Base-by-base conservation (phyloP, 2,329 filamentous ascomycete genomes). In the Capronia americana region DNA sequence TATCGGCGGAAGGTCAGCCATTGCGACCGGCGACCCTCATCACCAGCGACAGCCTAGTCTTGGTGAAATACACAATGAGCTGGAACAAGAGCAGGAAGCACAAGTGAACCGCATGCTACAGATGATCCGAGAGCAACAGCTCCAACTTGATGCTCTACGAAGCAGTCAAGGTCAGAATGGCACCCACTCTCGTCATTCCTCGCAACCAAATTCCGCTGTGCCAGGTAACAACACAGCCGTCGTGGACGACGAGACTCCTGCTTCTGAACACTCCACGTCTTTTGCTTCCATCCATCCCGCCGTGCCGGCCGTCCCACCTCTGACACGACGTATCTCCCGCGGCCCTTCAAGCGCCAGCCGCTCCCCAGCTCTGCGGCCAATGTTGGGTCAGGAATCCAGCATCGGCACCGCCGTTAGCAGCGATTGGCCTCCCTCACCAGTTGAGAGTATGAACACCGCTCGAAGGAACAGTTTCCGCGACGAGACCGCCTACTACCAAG, bases 81-180 rank as follows among this genome's bases (percentile, higher is more conserved):
- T 84, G 53, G 82, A 84, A 69, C 80, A 83, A 70, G 82, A 84
- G 69, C 82, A 84, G 69, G 82, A 84, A 73, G 81, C 80, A 17
- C 82, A 83, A 76, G 82, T 84, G 73, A 84, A 83, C 66, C 80
- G 82, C 54, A 77, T 84, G n/a, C 74, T 84, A 32, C 79, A 79
- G 64, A 81, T 82, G 78, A 84, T 84, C 61, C 78, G 81, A 60
- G 77, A 75, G 60, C 81, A 83, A 66, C 82, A 84, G 71, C 69
- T 74, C 12, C 81, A 83, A 67, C 73, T 83, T 8, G 78, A 82
- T 41, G 74, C 76, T 41, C 68, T 78, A 24, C 74, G 75, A 57
- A 75, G 76, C 57, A 74, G 76, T 38, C 78, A 80, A 63, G 14
- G 23, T n/a, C 66, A 69, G 30, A 63, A 70, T 32, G 44, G 63